These are phyloP conservation scores for Chaetothyriales sp. DNA, from an alignment of 2,329 filamentous ascomycete genomes.

Conservation along the genomic window DNA sequence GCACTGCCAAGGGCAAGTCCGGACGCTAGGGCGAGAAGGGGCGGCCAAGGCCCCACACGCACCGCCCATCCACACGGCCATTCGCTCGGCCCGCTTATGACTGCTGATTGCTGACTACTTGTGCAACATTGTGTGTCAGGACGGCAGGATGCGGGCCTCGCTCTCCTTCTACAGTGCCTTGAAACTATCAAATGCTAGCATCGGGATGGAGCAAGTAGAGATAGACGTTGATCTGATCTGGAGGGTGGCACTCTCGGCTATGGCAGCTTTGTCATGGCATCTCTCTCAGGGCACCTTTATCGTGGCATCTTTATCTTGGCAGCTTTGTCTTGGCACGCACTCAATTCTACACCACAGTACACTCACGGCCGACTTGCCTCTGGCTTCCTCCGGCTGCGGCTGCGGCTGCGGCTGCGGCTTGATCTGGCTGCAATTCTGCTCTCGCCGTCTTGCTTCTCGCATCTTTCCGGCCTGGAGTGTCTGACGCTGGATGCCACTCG, in stretches of 20 bases:
- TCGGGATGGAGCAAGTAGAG: no score
- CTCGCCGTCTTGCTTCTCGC: neutral
- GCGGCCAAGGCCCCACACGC: neutral
- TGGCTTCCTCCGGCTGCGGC: neutral
- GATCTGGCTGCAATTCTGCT: neutral
- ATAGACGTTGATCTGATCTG: no score
- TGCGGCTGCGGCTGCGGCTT: neutral
- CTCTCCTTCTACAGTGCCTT: no score
- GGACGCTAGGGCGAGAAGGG: neutral
- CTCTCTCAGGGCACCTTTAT: no score
- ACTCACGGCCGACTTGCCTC: neutral
- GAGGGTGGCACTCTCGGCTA: no score
- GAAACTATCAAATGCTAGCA: no score
- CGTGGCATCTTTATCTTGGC: neutral
- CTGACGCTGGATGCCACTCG: slow-evolving; percentile 7
- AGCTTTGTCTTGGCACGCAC: no score
- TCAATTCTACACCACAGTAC: neutral
- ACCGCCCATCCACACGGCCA: neutral
- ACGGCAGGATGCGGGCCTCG: no score
- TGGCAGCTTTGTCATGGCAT: no score
- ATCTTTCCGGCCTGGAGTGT: neutral
- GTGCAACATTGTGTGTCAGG: no score
- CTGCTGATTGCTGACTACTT: neutral
- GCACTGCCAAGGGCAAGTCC: neutral
- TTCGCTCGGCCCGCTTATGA: neutral